A percentile compares a stretch with the other conserved stretches of the same genome.
phyloP scores from a whole-genome alignment of 768 basidiomycete genomes.

The Trametes coccinea region DNA sequence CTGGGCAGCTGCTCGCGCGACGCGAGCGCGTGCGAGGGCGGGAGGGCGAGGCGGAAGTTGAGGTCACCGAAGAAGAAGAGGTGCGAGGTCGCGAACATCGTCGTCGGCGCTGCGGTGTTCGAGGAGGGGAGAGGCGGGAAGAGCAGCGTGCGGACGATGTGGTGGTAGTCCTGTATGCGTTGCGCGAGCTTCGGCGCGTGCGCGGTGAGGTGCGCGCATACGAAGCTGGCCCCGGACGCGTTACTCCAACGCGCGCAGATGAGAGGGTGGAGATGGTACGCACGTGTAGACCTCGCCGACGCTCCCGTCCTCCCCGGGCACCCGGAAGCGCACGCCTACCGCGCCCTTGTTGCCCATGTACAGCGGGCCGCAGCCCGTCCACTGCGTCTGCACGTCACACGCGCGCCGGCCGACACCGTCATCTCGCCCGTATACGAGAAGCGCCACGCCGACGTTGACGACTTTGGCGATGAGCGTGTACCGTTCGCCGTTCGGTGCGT shows the following conservation, averaged over 20 bases:
- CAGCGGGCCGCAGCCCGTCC: conserved; percentile 71
- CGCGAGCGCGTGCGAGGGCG: conserved; percentile 51
- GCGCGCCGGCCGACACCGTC: conserved; percentile 59
- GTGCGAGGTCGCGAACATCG: conserved; percentile 84
- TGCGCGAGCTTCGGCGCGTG: conserved; percentile 63
- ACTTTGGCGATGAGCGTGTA: conserved; percentile 80
- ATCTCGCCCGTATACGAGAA: conserved; percentile 85
- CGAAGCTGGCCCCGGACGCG: conserved; percentile 59
- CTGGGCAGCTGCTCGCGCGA: conserved; percentile 34
- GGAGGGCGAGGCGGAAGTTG: conserved; percentile 82
- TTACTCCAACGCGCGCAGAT: background rate
- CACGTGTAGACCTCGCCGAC: conserved; percentile 84
- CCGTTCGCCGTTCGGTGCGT: conserved; percentile 69
- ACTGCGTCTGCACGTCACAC: conserved; percentile 67
- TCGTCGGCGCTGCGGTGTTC: conserved; percentile 44
- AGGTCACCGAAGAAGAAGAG: conserved; percentile 93
- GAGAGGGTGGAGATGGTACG: conserved; percentile 34
- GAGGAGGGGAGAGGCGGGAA: conserved; percentile 57
- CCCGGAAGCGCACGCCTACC: conserved; percentile 81
- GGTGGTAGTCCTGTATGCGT: conserved; percentile 76
- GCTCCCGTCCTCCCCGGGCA: conserved; percentile 53
- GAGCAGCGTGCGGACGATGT: conserved; percentile 79
- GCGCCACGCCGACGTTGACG: conserved; percentile 83
- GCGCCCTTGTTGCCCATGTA: conserved; percentile 97
- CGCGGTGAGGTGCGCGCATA: conserved; percentile 89